A percentile compares a stretch with the other conserved stretches of the same genome.
phyloP scores from a whole-genome alignment of 1,139 yeast species.

The Pneumocystis carinii region DNA sequence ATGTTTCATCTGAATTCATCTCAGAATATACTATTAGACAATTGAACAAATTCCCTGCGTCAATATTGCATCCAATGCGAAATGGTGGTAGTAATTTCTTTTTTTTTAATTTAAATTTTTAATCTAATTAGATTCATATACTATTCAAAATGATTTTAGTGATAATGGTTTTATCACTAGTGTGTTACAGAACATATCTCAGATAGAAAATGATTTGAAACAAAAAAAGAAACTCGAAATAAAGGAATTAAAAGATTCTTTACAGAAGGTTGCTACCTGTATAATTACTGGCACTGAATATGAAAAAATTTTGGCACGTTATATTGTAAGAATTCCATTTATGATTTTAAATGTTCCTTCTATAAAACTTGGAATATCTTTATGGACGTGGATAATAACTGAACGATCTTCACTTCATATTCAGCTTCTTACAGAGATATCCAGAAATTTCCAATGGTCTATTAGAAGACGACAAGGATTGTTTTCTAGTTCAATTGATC shows the following conservation, averaged over 20 bases:
- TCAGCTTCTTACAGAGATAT: slow-evolving; percentile 53
- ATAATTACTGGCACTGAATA: slow-evolving; percentile 11
- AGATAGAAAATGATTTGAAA: slow-evolving; percentile 4
- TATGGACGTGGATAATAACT: slow-evolving; percentile 71
- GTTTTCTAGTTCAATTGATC: slow-evolving; percentile 45
- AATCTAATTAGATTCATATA: not conserved
- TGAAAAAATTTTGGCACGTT: slow-evolving; percentile 13
- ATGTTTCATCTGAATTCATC: slow-evolving; percentile 57
- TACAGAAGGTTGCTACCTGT: slow-evolving; percentile 15
- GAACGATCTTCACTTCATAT: slow-evolving; percentile 47
- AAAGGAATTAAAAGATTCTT: slow-evolving; percentile 14
- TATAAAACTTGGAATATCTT: slow-evolving; percentile 52
- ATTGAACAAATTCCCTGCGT: slow-evolving; percentile 5
- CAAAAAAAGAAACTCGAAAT: slow-evolving; percentile 12
- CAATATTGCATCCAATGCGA: not conserved
- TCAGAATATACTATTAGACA: slow-evolving; percentile 64
- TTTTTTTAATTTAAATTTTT: not conserved
- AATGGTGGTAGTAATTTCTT: not conserved
- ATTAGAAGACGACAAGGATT: slow-evolving; percentile 49
- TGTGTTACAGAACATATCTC: not conserved
- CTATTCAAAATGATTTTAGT: not conserved
- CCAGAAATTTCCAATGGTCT: slow-evolving; percentile 52
- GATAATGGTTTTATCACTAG: not conserved
- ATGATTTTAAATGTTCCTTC: slow-evolving; percentile 42
- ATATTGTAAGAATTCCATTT: slow-evolving; percentile 58